phyloP scores from a whole-genome alignment of 371 early-diverging fungal genomes.

The Capniomyces stellatus region DNA sequence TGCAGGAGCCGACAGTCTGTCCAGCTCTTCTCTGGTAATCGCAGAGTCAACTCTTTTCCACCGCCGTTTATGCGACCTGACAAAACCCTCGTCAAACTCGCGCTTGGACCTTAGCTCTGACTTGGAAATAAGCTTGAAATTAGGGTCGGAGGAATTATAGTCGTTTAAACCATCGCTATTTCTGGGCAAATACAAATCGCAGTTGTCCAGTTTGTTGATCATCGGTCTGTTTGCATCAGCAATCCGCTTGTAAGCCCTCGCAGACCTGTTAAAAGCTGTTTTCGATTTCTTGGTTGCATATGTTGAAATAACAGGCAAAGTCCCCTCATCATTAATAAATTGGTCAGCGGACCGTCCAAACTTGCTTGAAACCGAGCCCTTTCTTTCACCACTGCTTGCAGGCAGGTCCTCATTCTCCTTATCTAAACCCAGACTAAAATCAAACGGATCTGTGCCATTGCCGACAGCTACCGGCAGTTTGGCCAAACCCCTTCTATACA shows the following conservation, averaged over 20 bases:
- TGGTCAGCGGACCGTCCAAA: background rate
- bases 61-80: background rate
- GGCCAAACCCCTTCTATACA: slow-evolving; percentile 18
- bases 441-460: slow-evolving; percentile 7
- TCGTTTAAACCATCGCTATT: background rate
- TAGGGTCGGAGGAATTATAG: background rate
- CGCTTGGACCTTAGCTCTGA: background rate
- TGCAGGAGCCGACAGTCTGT: too few species aligned
- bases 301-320: background rate
- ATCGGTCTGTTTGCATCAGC: too few species aligned
- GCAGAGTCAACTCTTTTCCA: background rate
- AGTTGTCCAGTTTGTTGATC: too few species aligned
- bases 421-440: slow-evolving; percentile 10
- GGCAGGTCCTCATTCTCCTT: slow-evolving; percentile 8
- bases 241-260: too few species aligned
- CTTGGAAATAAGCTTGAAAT: background rate
- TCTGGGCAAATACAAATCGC: too few species aligned
- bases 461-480: background rate
- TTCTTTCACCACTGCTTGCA: background rate
- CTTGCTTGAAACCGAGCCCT: background rate
- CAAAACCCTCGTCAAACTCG: background rate
- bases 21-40: background rate
- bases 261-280: too few species aligned
- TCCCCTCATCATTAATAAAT: background rate
- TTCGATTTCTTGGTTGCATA: background rate